Conservation (phyloP, 2,329 filamentous ascomycete genomes). For the Claviceps monticola region DNA sequence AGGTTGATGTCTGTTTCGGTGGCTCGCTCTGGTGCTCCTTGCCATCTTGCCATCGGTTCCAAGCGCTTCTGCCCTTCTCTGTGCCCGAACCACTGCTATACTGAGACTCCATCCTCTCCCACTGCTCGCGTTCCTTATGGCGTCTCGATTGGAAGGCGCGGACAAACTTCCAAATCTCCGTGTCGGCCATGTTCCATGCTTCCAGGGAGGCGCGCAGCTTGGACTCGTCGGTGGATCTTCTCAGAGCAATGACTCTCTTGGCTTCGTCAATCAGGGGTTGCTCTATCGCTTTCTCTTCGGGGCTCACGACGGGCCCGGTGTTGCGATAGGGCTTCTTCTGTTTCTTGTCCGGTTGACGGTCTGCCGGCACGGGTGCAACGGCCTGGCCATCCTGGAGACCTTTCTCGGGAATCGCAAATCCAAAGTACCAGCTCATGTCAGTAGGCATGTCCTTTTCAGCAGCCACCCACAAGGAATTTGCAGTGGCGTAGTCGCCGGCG, state of each 20-base stretch:
- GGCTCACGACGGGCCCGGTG: slow-evolving; percentile 35
- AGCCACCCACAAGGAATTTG: slow-evolving; percentile 66
- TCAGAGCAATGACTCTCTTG: slow-evolving; percentile 36
- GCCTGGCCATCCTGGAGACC: slow-evolving; percentile 27
- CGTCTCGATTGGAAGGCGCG: slow-evolving; percentile 52
- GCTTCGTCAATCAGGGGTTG: slow-evolving; percentile 33
- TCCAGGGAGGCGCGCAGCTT: slow-evolving; percentile 42
- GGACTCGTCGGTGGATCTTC: slow-evolving; percentile 28
- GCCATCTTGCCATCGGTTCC: slow-evolving; percentile 23
- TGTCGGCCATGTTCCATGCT: slow-evolving; percentile 57
- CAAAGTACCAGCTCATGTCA: slow-evolving; percentile 83
- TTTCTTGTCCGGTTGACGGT: slow-evolving; percentile 10
- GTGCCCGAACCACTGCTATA: slow-evolving; percentile 49
- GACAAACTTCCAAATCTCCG: slow-evolving; percentile 64
- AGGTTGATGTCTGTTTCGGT: neutral
- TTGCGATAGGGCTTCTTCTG: slow-evolving; percentile 18
- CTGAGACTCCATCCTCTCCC: slow-evolving; percentile 56
- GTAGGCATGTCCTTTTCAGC: slow-evolving; percentile 49
- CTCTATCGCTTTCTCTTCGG: slow-evolving; percentile 42
- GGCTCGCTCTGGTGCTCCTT: slow-evolving; percentile 2
- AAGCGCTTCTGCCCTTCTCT: slow-evolving; percentile 26
- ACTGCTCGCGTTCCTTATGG: slow-evolving; percentile 48
- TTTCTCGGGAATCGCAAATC: slow-evolving; percentile 59
- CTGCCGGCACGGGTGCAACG: slow-evolving; percentile 12
- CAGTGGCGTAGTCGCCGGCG: slow-evolving; percentile 49